phyloP scores from a whole-genome alignment of 1,139 yeast genomes.

The Geotrichum citri-aurantii region DNA sequence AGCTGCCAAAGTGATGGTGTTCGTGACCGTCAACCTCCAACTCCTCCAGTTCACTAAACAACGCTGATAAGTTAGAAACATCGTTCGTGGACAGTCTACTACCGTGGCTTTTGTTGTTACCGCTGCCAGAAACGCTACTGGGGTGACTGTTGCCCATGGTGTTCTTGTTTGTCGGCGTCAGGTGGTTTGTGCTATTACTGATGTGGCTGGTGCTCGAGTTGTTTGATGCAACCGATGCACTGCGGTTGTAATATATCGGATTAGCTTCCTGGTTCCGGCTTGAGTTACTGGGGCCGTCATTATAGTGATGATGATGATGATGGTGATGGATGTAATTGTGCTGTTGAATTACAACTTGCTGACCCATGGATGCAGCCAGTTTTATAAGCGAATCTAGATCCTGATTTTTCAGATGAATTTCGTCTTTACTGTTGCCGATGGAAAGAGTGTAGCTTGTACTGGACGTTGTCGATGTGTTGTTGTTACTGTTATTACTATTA shows the following conservation, averaged over 20 bases:
- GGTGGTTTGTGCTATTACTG: neutral
- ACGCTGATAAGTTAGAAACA: conserved; percentile 11
- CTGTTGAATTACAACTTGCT: conserved; percentile 8
- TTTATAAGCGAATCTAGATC: conserved; percentile 32
- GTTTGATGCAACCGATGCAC: conserved; percentile 4
- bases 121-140: neutral
- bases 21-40: conserved; percentile 14
- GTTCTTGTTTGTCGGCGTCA: conserved; percentile 21
- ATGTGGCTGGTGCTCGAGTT: conserved; percentile 19
- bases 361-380: conserved; percentile 16
- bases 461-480: conserved; percentile 5
- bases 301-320: conserved; percentile 5
- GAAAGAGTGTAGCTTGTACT: conserved; percentile 17
- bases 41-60: conserved; percentile 14
- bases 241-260: conserved; percentile 4
- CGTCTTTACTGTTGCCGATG: conserved; percentile 6
- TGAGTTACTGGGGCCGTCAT: neutral
- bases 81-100: conserved; percentile 1
- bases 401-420: conserved; percentile 35
- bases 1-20: conserved; percentile 7
- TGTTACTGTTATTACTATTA: neutral
- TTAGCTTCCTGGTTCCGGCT: conserved; percentile 22
- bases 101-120: neutral
- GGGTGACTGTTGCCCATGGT: conserved; percentile 13
- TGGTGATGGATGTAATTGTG: conserved; percentile 3